These are phyloP conservation scores for Amphirosellinia nigrospora DNA, from an alignment of 495 filamentous ascomycete species.

Conservation along the genomic window DNA sequence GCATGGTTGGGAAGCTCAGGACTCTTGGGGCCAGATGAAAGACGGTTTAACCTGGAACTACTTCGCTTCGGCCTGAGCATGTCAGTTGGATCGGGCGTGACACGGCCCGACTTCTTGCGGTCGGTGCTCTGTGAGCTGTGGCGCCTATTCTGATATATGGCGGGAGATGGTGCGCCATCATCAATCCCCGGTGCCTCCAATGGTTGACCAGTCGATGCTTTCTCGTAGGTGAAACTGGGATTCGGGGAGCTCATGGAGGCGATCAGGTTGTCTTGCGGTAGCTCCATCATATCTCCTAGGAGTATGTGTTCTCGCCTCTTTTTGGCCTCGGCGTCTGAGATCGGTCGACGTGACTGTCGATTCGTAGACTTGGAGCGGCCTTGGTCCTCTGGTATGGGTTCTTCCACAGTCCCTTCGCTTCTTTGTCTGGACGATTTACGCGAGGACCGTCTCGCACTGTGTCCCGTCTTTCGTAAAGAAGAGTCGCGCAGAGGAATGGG, in stretches of 20 bases:
- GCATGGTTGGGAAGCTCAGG: slow-evolving; percentile 43
- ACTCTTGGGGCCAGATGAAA: slow-evolving; percentile 49
- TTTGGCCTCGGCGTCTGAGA: slow-evolving; percentile 30
- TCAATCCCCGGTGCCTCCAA: slow-evolving; percentile 48
- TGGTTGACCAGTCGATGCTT: slow-evolving; percentile 33
- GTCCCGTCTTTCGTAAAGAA: slow-evolving; percentile 64
- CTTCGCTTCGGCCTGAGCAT: slow-evolving; percentile 50
- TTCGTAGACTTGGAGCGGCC: slow-evolving; percentile 36
- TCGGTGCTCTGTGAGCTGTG: slow-evolving; percentile 51
- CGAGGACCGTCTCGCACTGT: slow-evolving; percentile 48
- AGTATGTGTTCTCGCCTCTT: slow-evolving; percentile 32
- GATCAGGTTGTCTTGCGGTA: slow-evolving; percentile 23
- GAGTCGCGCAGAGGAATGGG: slow-evolving; percentile 72
- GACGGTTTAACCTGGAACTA: slow-evolving; percentile 55
- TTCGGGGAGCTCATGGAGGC: slow-evolving; percentile 30
- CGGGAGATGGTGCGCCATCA: slow-evolving; percentile 73
- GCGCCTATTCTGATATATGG: slow-evolving; percentile 63
- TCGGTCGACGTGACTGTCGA: slow-evolving; percentile 32
- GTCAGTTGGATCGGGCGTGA: slow-evolving; percentile 49
- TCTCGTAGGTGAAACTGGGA: slow-evolving; percentile 32
- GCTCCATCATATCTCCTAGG: slow-evolving; percentile 34
- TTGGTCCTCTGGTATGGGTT: slow-evolving; percentile 41
- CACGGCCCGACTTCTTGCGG: slow-evolving; percentile 48
- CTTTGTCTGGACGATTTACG: slow-evolving; percentile 44
- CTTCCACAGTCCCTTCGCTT: slow-evolving; percentile 40